phyloP scores from a whole-genome alignment of 495 filamentous ascomycete genomes.

The Tirmania nivea region DNA sequence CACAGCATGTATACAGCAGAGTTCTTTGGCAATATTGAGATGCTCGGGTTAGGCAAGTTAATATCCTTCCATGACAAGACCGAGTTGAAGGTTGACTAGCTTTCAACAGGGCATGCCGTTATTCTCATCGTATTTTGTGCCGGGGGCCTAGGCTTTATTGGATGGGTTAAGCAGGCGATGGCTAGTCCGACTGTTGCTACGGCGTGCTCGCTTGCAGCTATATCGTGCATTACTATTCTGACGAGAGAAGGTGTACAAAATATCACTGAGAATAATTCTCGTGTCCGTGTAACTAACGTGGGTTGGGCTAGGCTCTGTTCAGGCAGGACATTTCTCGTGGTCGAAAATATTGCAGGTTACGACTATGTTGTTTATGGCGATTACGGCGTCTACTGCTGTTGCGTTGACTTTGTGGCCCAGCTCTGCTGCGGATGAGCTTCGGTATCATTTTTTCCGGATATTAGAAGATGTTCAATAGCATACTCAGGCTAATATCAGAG shows the following conservation, averaged over 20 bases:
- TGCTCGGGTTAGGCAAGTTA: constrained; percentile 30
- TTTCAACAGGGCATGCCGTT: constrained; percentile 42
- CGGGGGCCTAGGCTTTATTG: constrained; percentile 71
- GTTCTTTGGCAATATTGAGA: constrained; percentile 42
- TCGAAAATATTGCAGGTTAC: constrained; percentile 71
- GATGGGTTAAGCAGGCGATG: constrained; percentile 77
- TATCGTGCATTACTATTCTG: constrained; percentile 75
- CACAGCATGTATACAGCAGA: constrained; percentile 71
- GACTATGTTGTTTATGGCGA: constrained; percentile 79
- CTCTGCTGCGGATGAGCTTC: constrained; percentile 54
- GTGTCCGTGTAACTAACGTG: no score
- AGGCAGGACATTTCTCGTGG: constrained; percentile 54
- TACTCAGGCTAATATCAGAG: neutral
- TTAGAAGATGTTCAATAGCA: neutral
- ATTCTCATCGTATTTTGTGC: constrained; percentile 75
- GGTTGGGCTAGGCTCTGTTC: constrained; percentile 29
- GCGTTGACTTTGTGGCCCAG: constrained; percentile 61
- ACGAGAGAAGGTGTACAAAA: constrained; percentile 58
- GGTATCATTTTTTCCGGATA: constrained; percentile 27
- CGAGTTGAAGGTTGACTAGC: no score
- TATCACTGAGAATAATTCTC: no score
- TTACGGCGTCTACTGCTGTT: constrained; percentile 49
- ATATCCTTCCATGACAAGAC: no score
- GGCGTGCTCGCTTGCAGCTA: constrained; percentile 70
- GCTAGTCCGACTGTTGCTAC: constrained; percentile 77